phyloP scores from a whole-genome alignment of 208 protist species.

The Lotmaria passim region DNA sequence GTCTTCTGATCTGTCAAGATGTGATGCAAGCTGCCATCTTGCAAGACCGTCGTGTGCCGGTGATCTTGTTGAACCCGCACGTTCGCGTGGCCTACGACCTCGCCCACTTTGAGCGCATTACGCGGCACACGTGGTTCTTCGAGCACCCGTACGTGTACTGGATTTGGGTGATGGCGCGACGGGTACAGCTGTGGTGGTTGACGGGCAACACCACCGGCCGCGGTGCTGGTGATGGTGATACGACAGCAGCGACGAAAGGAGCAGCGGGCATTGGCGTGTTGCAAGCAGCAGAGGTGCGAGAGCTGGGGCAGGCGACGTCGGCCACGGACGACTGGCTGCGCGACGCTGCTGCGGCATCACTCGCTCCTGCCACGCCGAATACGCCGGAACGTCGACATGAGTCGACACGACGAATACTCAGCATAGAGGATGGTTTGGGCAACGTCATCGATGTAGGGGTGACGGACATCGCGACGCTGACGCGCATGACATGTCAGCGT shows the following conservation, averaged over 20 bases:
- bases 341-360: background rate
- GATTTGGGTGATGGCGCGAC: constrained; percentile 29
- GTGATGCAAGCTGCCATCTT: constrained; percentile 57
- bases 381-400: background rate
- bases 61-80: constrained; percentile 79
- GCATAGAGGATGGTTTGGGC: constrained; percentile 15
- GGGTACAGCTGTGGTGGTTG: constrained; percentile 25
- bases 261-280: background rate
- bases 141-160: constrained; percentile 35
- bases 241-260: background rate
- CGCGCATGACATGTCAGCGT: constrained; percentile 25
- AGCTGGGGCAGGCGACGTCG: constrained; percentile 21
- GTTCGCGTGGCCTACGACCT: constrained; percentile 70
- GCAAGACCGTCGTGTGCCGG: constrained; percentile 40
- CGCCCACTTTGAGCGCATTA: constrained; percentile 47
- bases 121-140: constrained; percentile 31
- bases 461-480: constrained; percentile 26
- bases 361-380: background rate
- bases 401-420: background rate
- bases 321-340: constrained; percentile 45
- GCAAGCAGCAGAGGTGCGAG: background rate
- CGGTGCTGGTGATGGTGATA: background rate
- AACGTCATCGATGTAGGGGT: background rate
- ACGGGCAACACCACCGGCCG: constrained; percentile 7
- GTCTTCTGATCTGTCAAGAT: constrained; percentile 70